Conservation (phyloP, 345 rosid genomes). For the Carallia pectinifolia region DNA sequence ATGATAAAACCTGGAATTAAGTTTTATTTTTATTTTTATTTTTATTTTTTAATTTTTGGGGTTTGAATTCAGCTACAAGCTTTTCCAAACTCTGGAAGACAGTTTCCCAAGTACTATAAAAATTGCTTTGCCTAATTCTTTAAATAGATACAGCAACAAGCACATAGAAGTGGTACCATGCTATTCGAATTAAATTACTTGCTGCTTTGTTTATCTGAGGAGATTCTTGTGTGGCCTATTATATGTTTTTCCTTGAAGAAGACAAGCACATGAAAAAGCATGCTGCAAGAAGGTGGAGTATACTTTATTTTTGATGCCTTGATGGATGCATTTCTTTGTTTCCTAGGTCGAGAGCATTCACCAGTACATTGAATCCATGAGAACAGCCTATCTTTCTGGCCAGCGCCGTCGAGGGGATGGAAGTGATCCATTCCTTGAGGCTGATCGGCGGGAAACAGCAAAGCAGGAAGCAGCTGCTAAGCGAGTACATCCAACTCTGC, state of each 20-base stretch:
- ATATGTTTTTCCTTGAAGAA: neutral
- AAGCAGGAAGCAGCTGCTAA: conserved; percentile 95
- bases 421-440: conserved; percentile 90
- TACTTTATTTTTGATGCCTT: conserved; percentile 2
- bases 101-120: neutral
- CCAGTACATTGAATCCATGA: conserved; percentile 89
- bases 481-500: conserved; percentile 92
- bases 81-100: neutral
- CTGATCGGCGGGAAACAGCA: conserved; percentile 95
- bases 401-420: conserved; percentile 80
- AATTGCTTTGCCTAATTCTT: neutral
- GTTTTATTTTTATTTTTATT: neutral
- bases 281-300: neutral
- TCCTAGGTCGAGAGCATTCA: conserved; percentile 84
- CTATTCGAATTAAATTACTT: neutral
- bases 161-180: neutral
- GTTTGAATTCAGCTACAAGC: conserved; percentile 1
- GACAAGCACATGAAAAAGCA: neutral
- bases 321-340: conserved; percentile 1
- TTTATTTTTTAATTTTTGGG: too few relatives aligned
- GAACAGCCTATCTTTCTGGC: conserved; percentile 79
- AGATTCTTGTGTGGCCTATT: neutral
- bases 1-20: neutral
- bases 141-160: neutral
- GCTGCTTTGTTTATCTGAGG: neutral